A percentile compares a stretch with the other conserved stretches of the same genome.
phyloP scores from a whole-genome alignment of 2,329 filamentous ascomycete genomes.

The Scopulariopsis brevicaulis region DNA sequence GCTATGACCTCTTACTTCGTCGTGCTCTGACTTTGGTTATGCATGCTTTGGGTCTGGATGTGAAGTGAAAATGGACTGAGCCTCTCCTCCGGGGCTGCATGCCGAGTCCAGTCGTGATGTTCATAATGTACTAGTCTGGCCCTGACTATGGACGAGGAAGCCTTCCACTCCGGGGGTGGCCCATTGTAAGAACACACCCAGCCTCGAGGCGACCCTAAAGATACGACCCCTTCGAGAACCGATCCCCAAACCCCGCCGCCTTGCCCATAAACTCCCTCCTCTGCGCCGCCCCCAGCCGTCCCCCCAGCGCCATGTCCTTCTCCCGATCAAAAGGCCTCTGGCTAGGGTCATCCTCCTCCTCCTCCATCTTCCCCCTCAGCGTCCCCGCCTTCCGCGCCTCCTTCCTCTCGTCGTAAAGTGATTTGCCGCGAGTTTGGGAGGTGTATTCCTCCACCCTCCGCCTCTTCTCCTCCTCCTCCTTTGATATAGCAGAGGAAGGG shows the following conservation, averaged over 20 bases:
- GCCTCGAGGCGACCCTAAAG: conserved; percentile 22
- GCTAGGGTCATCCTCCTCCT: conserved; percentile 83
- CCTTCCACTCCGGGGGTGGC: background rate
- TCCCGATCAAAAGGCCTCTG: conserved; percentile 80
- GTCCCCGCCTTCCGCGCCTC: conserved; percentile 18
- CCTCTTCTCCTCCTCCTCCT: conserved; percentile 45
- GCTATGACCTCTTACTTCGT: background rate
- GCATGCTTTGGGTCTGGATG: background rate
- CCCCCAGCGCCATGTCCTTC: conserved; percentile 80
- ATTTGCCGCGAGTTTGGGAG: conserved; percentile 42
- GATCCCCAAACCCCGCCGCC: conserved; percentile 68
- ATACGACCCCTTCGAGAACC: conserved; percentile 68
- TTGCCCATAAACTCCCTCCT: conserved; percentile 68
- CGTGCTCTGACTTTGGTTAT: background rate
- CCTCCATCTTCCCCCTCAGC: conserved; percentile 25
- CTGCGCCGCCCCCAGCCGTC: conserved; percentile 61
- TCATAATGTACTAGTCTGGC: background rate
- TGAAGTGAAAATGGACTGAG: background rate
- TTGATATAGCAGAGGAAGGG: conserved; percentile 17
- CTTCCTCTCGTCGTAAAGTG: conserved; percentile 48
- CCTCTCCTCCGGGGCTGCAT: background rate
- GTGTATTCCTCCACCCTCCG: conserved; percentile 35
- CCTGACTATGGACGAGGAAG: background rate
- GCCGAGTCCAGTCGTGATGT: background rate
- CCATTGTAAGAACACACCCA: background rate